Evolutionary conservation across 164 flowering plant genomes (phyloP), one percentile per base, ranked within the genome.

Genomic region (Annona squamosa): DNA sequence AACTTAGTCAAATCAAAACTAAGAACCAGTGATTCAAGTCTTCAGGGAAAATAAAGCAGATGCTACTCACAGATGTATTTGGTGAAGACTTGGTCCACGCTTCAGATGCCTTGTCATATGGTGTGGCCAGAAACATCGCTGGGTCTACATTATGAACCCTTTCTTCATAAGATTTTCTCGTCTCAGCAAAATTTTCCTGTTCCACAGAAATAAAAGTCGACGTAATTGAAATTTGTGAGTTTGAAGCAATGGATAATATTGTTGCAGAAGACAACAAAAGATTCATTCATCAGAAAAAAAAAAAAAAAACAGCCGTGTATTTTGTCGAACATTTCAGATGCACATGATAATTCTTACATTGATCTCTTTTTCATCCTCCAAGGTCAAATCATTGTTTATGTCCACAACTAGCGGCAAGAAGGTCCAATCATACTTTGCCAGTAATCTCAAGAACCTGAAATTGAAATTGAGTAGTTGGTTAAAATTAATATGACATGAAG

Each of bases 71-170:
- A 69, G 78, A 57, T 72, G 85, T 62, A 68, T 70, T 89, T 5
- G 99, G 99, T 61, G 97, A 88, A 46, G 61, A 69, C 75, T 73
- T 78, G 72, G 97, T 88, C 99, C 99, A 95, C 64, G 97, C 97
- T 80, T 90, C 92, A 74, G 99, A 95, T 78, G 80, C 81, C 83
- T 84, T 95, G 83, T 95, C 98, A 83, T 91, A 95, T 74, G 86
- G 67, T 41, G 99, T 88, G 17, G 93, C 97, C 84, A 95, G 78
- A 80, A 87, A 95, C 92, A 95, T 90, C 56, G 94, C 89, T 37
- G 92, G 79, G 6, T 63, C 78, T 69, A 76, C 74, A 74, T 74
- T 79, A 73, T 82, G 80, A 1, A 26, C 13, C 69, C 79, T 82
- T 73, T 78, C 82, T 75, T 87, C 89, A 70, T 71, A 74, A 18